Evolutionary conservation across 768 basidiomycete species (phyloP), one percentile per base, ranked within the genome.

Genomic region (Roridomyces roridus): DNA sequence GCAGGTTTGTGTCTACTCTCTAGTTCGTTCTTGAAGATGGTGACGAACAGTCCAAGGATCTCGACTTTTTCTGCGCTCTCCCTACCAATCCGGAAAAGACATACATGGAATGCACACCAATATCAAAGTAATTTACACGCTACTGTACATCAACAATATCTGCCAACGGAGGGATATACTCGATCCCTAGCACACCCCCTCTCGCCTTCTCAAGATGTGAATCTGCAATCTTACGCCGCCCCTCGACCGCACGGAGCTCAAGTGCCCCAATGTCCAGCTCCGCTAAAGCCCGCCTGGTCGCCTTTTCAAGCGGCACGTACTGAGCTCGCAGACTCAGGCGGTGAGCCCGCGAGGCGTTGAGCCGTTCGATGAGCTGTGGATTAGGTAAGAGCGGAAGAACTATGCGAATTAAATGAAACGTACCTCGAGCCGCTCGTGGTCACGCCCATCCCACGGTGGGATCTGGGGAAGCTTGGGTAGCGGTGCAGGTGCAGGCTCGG

Each of bases 61-160:
- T 81, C 47, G 87, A 85, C 14, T 89, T 90, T 70, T 91, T 83
- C 70, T 90, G 87, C 67, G 80, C 85, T 2, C 69, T 88, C 42
- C 86, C 88, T 14, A 84, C 84, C 66, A 84, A 91, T 66, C 89
- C 87, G 7, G 68, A 73, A 50, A 80, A 77, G 68, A 87, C 86
- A 21, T 74, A 91, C 60, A 87, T 90, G 74, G 82, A 87, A 62
- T 91, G 88, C 72, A 86, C 74, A 65, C 87, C 80, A n/a, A 71
- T 90, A 60, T 83, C 83, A 51, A 78, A 81, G 59, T 71, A 68
- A 65, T 50, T 14, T 31, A 21, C 37, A 40, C 37, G n/a, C n/a
- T 40, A 40, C 7, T 17, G 17, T 40, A 40, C 37, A 21, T 15
- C 23, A 20, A 18, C 39, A 4, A 47, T 20, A 18, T 52, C 57